Base-by-base conservation (phyloP, 495 filamentous ascomycete species). In the Xylaria sp. region DNA sequence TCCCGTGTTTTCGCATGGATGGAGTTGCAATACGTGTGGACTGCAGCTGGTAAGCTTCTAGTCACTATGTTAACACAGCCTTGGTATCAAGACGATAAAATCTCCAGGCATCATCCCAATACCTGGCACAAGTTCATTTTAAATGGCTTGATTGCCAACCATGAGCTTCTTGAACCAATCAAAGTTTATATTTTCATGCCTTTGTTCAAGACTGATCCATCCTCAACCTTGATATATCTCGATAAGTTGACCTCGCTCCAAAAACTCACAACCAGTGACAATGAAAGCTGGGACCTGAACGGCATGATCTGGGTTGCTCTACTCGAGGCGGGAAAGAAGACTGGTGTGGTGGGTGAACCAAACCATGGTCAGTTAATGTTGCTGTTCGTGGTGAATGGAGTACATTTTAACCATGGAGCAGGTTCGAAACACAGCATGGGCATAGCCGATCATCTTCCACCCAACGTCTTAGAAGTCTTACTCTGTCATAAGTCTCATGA, bases 261-360 rank as follows among this genome's bases (percentile, higher is more conserved):
- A 68, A 71, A 80, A 19, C 78, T 82, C 15, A 82, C 82, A 26
- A 76, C 82, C n/a, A 83, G 81, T 65, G 73, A 77, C 5, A 80
- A 79, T 79, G 83, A 33, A 79, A 81, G 31, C 67, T 85, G 52
- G 84, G 77, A 78, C 21, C 59, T 87, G 19, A 85, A 91, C 64
- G 85, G 88, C 37, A 83, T 90, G 61, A 80, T 93, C 17, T 84
- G 91, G 48, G 87, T 94, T 68, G 87, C 89, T 55, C 87, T 91
- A 21, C 82, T 97, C 41, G 90, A 94, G 72, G 84, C 90, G 14
- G 93, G 91, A 19, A 97, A 96, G 82, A 93, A 95, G 66, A 80
- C 87, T 44, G 93, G 93, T 0, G 76, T 95, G 29, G 87, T 97
- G 8, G 87, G 90, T 62, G 93, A 95, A 74, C 86, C 90, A 62